A percentile compares a stretch with the other conserved stretches of the same genome.
Evolutionary conservation across 2,329 filamentous ascomycete species (phyloP).

Genomic region (Monilinia polystroma): DNA sequence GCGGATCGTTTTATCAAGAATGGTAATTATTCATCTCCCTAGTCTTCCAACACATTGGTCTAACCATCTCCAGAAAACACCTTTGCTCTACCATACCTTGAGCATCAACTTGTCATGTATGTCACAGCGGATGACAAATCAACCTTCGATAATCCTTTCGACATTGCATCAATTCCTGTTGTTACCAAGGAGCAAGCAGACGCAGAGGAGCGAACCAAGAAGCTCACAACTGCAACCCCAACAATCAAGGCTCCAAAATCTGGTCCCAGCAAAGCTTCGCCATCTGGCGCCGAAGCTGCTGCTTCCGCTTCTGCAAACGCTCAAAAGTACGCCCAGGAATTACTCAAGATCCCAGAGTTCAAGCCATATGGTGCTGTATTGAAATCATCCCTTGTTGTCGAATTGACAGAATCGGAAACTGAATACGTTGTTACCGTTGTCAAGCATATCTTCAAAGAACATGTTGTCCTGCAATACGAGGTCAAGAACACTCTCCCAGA

Average conservation of each 20-base stretch:
- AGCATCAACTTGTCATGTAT: constrained; percentile 97
- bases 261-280: constrained; percentile 69
- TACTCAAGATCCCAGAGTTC: constrained; percentile 87
- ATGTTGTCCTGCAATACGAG: constrained; percentile 93
- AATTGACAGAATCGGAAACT: constrained; percentile 94
- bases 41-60: constrained; percentile 23
- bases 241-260: constrained; percentile 91
- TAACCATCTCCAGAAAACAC: constrained; percentile 67
- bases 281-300: constrained; percentile 68
- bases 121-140: constrained; percentile 89
- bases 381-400: constrained; percentile 82
- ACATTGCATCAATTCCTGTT: constrained; percentile 84
- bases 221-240: constrained; percentile 87
- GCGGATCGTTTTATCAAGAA: constrained; percentile 90
- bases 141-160: constrained; percentile 82
- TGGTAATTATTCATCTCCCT: constrained; percentile 51
- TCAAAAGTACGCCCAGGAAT: constrained; percentile 84
- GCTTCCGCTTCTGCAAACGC: constrained; percentile 76
- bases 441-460: constrained; percentile 98
- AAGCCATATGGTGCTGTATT: constrained; percentile 85
- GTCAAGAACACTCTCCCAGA: constrained; percentile 96
- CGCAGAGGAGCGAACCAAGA: constrained; percentile 94
- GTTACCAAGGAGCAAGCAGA: constrained; percentile 95
- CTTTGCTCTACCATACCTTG: constrained; percentile 91
- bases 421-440: constrained; percentile 93